Conservation (phyloP, 2,329 filamentous ascomycete genomes). For the Tricladium varicosporioides region DNA sequence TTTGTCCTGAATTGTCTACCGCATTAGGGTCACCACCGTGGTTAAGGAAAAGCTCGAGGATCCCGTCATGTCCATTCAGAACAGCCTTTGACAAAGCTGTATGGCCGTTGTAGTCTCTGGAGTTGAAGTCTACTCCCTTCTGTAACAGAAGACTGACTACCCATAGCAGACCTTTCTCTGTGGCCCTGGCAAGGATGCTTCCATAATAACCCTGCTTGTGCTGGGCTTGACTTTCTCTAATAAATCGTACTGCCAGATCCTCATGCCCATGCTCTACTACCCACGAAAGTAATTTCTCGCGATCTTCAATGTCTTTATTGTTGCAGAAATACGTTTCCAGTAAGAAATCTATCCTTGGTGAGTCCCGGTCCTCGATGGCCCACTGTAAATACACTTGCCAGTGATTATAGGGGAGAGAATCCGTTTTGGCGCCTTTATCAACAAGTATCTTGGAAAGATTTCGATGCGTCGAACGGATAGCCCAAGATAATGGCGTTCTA, state of each 20-base stretch:
- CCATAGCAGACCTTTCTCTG: neutral
- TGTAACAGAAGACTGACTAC: neutral
- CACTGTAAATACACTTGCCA: neutral
- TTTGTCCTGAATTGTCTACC: neutral
- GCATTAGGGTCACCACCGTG: neutral
- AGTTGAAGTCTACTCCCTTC: neutral
- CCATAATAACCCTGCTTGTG: neutral
- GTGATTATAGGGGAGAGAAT: neutral
- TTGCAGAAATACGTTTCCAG: neutral
- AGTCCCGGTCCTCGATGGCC: neutral
- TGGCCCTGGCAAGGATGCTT: neutral
- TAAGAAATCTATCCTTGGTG: neutral
- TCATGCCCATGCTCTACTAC: neutral
- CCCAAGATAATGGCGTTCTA: neutral
- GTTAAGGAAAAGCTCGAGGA: neutral
- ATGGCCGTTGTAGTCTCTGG: neutral
- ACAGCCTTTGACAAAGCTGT: neutral
- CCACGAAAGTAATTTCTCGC: neutral
- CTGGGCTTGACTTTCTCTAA: neutral
- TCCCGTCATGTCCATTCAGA: neutral
- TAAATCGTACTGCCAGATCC: neutral
- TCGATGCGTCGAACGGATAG: neutral
- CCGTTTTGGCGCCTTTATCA: neutral
- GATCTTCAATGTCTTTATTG: neutral
- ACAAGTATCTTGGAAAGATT: neutral